Percentiles rank a stretch among this genome's conserved stretches.
These are phyloP conservation scores for Leccinum ochraceum DNA, from an alignment of 768 basidiomycete genomes.

Conservation along the genomic window DNA sequence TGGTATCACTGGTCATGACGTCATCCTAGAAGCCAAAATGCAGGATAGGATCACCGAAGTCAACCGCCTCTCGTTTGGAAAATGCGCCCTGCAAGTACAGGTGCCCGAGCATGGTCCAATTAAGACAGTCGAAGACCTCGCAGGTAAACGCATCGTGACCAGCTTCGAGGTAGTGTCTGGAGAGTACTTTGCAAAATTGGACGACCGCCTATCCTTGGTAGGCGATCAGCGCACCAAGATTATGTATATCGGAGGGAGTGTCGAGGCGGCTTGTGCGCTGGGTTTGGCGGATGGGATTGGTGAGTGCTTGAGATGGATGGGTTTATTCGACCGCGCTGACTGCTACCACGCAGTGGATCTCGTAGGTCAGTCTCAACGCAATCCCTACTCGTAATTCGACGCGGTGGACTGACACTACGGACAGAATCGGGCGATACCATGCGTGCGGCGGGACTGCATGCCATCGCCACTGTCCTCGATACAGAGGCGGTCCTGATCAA, in stretches of 20 bases:
- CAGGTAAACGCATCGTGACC: conserved; percentile 91
- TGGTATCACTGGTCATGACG: conserved; percentile 98
- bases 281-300: conserved; percentile 97
- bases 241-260: conserved; percentile 96
- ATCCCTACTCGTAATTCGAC: neutral
- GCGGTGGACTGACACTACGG: neutral
- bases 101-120: conserved; percentile 77
- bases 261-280: conserved; percentile 96
- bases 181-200: conserved; percentile 72
- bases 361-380: conserved; percentile 65
- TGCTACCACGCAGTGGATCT: conserved; percentile 70
- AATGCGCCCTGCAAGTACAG: conserved; percentile 87
- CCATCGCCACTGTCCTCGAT: conserved; percentile 85
- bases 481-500: conserved; percentile 94
- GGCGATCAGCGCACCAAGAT: conserved; percentile 72
- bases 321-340: conserved; percentile 6
- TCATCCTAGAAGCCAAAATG: conserved; percentile 90
- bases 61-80: conserved; percentile 88
- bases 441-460: conserved; percentile 94
- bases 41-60: conserved; percentile 73
- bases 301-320: conserved; percentile 36
- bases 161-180: conserved; percentile 90
- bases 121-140: conserved; percentile 74
- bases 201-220: conserved; percentile 50
- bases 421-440: conserved; percentile 98